phyloP scores from a whole-genome alignment of 1,139 yeast genomes.

The Tardiomyces depauwii region DNA sequence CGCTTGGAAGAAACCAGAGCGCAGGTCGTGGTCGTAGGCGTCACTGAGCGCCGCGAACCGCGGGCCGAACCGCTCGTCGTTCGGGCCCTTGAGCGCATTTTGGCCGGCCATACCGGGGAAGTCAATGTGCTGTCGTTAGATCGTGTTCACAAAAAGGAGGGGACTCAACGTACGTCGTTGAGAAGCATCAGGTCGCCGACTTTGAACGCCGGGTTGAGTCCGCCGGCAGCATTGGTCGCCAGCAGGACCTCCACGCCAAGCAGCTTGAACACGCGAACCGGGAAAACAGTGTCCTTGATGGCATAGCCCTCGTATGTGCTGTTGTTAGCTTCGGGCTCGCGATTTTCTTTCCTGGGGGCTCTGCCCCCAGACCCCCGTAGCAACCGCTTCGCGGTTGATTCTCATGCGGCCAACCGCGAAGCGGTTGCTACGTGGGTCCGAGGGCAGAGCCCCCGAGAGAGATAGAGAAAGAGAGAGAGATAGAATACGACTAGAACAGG shows the following conservation, averaged over 20 bases:
- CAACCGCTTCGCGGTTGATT: too few species aligned
- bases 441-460: too few species aligned
- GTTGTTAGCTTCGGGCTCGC: not conserved
- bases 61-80: conserved; percentile 69
- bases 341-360: not conserved
- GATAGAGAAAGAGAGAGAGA: too few species aligned
- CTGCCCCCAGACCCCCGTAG: too few species aligned
- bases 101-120: conserved; percentile 83
- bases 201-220: conserved; percentile 49
- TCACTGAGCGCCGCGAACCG: conserved; percentile 83
- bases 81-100: conserved; percentile 85
- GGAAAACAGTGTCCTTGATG: conserved; percentile 73
- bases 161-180: conserved; percentile 34
- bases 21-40: conserved; percentile 69
- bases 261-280: conserved; percentile 61
- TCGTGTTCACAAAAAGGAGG: not conserved
- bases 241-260: conserved; percentile 53
- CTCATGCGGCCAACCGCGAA: too few species aligned
- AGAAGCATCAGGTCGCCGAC: conserved; percentile 91
- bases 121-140: conserved; percentile 46
- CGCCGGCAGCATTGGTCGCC: conserved; percentile 94
- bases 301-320: conserved; percentile 73
- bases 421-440: too few species aligned
- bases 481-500: too few species aligned
- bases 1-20: conserved; percentile 37